phyloP scores from a whole-genome alignment of 2,329 filamentous ascomycete species.

The Penicillium corylophilum region DNA sequence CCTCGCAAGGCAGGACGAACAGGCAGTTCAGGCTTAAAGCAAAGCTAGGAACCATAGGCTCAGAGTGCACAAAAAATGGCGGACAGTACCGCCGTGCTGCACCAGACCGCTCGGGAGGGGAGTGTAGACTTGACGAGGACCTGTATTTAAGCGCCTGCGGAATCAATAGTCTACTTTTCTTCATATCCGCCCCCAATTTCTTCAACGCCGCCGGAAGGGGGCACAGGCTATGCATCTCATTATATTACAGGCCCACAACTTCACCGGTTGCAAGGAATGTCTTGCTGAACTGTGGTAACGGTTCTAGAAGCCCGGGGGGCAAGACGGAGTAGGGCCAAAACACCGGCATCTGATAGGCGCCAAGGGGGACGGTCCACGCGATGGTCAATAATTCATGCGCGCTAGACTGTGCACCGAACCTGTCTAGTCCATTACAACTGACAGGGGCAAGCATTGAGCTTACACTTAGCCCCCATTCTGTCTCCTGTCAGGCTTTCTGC shows the following conservation, averaged over 20 bases:
- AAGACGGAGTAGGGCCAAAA: not conserved
- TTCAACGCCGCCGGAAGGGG: slow-evolving; percentile 1
- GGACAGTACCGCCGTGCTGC: slow-evolving; percentile 34
- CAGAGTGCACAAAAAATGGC: slow-evolving; percentile 27
- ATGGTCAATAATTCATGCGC: not conserved
- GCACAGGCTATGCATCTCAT: slow-evolving; percentile 29
- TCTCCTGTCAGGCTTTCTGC: not conserved
- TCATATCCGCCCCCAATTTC: slow-evolving; percentile 32
- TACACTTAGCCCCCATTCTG: not conserved
- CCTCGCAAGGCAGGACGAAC: slow-evolving; percentile 36
- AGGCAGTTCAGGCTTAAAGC: slow-evolving; percentile 22
- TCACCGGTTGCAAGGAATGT: not conserved
- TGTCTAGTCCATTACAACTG: not conserved
- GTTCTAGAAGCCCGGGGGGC: not conserved
- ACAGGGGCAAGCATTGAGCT: not conserved
- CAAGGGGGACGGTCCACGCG: not conserved
- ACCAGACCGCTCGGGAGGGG: slow-evolving; percentile 19
- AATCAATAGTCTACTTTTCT: slow-evolving; percentile 22
- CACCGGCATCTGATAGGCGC: slow-evolving; percentile 4
- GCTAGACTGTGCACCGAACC: not conserved
- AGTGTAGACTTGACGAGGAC: slow-evolving; percentile 31
- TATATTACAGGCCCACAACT: not conserved
- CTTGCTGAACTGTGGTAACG: not conserved
- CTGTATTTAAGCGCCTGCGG: slow-evolving; percentile 40
- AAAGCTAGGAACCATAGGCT: slow-evolving; percentile 29